Evolutionary conservation across 306 rosid species (phyloP).

Genomic region (Casuarina cunninghamiana): DNA sequence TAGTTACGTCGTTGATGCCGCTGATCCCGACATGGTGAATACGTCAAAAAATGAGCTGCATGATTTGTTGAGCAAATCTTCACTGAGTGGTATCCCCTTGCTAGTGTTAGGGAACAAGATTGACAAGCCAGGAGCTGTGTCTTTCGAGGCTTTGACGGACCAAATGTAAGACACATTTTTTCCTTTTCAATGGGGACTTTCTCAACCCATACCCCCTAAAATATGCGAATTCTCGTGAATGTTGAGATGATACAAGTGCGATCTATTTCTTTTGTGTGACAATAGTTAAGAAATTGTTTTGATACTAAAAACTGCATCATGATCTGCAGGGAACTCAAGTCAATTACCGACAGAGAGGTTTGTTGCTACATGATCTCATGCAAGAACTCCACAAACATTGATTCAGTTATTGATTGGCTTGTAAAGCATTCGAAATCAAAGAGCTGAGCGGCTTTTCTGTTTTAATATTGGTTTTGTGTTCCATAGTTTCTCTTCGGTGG

Average conservation of each 20-base stretch:
- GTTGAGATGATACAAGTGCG: background rate
- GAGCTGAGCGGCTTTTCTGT: conserved; percentile 49
- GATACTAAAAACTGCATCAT: conserved; percentile 24
- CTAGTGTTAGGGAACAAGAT: conserved; percentile 90
- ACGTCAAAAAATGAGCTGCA: conserved; percentile 81
- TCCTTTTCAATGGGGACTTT: conserved; percentile 7
- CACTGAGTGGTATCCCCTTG: conserved; percentile 79
- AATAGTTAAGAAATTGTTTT: background rate
- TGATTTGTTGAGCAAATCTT: conserved; percentile 76
- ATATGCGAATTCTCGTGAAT: background rate
- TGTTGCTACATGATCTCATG: conserved; percentile 96
- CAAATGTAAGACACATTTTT: conserved; percentile 57
- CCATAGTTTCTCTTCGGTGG: conserved; percentile 47
- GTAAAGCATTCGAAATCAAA: conserved; percentile 95
- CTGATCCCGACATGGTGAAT: conserved; percentile 77
- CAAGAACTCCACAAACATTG: conserved; percentile 93
- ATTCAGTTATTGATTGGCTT: conserved; percentile 87
- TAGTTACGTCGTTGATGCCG: conserved; percentile 95
- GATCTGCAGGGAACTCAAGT: conserved; percentile 70
- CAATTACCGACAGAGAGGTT: conserved; percentile 84
- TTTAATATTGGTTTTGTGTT: conserved; percentile 29
- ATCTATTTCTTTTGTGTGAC: background rate
- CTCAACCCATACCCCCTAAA: background rate
- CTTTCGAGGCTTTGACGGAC: conserved; percentile 74
- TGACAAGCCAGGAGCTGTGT: conserved; percentile 74